Base-by-base conservation (phyloP, 2,329 filamentous ascomycete genomes). In the Aureobasidium sp. region DNA sequence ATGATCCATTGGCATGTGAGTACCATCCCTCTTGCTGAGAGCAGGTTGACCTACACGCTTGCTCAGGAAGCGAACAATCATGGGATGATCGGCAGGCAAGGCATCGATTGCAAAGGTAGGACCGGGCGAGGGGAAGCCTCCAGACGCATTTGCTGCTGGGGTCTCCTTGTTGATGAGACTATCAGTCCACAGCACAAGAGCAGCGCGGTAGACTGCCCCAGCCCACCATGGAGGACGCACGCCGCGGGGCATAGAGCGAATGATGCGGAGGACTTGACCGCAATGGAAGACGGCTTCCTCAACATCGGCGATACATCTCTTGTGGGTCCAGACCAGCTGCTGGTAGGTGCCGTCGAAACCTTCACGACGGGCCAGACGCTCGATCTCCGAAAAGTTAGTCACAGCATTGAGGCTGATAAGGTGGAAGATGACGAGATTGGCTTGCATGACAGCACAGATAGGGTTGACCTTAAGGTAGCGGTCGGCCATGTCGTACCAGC, bases 221-320 rank as follows among this genome's bases (percentile, higher is more conserved):
- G 84, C 77, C 87, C 87, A 90, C 87, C 87, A 90, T 41, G 80
- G 82, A 6, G 87, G 87, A 26, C 85, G 81, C 3, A 82, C 78
- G 53, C 84, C 81, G 34, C 76, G 74, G 2, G 83, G 80, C 81
- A 89, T 88, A 15, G 77, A 75, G 7, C 82, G 78, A 42, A 89
- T 73, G 12, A 88, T 77, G 3, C 84, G 80, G 47, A 88, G 75
- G 3, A 89, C 80, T 72, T 90, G 87, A 0, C 86, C 86, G 64
- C 83, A 85, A 70, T 89, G 87, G 71, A 85, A 85, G 55, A 87
- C 75, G 23, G 85, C 82, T 67, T 88, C 84, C 67, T 85, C 82
- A 20, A 83, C 79, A 67, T 85, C 80, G 62, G 81, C 81, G 66
- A 89, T 82, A 75, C 85, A 87, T 55, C 81, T 80, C 72, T 83